Percentiles rank a stretch among this genome's conserved stretches.
These are phyloP conservation scores for Polygonum maritimum DNA, from an alignment of 148 eudicot species.

Conservation along the genomic window DNA sequence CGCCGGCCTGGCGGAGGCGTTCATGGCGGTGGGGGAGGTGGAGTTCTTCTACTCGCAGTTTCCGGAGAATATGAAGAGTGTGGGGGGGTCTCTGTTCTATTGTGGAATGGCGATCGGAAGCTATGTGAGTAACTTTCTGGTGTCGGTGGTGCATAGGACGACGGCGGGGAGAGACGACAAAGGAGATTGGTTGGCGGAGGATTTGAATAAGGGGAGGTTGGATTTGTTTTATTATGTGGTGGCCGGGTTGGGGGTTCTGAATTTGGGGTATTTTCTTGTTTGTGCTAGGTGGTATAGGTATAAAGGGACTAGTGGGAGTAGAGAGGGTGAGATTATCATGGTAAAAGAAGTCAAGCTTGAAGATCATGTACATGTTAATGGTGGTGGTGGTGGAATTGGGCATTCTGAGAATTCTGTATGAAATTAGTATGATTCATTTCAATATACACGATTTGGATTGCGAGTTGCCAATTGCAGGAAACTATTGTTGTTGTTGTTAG, in stretches of 20 bases:
- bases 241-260: slow-evolving; percentile 40
- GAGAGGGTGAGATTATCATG: neutral
- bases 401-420: neutral
- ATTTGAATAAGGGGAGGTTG: slow-evolving; percentile 64
- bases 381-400: neutral
- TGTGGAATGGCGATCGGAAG: slow-evolving; percentile 58
- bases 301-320: slow-evolving; percentile 23
- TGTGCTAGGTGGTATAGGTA: slow-evolving; percentile 66
- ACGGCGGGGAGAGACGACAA: slow-evolving; percentile 22
- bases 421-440: neutral
- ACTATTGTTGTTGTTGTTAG: too few species aligned
- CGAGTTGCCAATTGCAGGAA: too few species aligned
- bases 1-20: slow-evolving; percentile 50
- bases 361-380: neutral
- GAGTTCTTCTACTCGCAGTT: slow-evolving; percentile 11
- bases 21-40: slow-evolving; percentile 1
- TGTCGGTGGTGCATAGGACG: slow-evolving; percentile 42
- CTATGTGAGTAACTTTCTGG: slow-evolving; percentile 53
- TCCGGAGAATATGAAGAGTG: slow-evolving; percentile 33
- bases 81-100: slow-evolving; percentile 62
- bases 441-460: too few species aligned
- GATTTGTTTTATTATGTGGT: slow-evolving; percentile 54
- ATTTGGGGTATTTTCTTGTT: slow-evolving; percentile 39
- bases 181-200: slow-evolving; percentile 64
- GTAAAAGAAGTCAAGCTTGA: neutral